Conservation (phyloP, 2,329 filamentous ascomycete genomes). For the Clonostachys rhizophaga region DNA sequence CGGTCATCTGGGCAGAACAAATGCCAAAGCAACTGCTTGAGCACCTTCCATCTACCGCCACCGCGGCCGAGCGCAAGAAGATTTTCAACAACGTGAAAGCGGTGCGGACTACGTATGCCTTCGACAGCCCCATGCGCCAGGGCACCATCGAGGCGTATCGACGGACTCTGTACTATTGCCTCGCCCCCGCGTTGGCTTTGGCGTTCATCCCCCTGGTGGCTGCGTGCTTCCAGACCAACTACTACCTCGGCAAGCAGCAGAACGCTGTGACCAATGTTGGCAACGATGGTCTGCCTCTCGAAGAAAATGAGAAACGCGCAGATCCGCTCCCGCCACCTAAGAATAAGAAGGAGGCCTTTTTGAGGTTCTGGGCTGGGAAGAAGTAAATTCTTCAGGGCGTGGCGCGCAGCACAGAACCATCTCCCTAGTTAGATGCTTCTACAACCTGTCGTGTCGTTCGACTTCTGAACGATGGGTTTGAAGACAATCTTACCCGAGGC, state of each 20-base stretch:
- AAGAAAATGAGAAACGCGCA: too few species aligned
- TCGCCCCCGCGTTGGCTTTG: slow-evolving; percentile 20
- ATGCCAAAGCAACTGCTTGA: slow-evolving; percentile 14
- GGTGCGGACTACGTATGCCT: slow-evolving; percentile 20
- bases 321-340: too few species aligned
- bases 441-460: too few species aligned
- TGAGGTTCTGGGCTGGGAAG: too few species aligned
- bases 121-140: slow-evolving; percentile 22
- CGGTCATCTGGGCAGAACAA: slow-evolving; percentile 26
- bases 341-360: too few species aligned
- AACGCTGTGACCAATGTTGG: slow-evolving; percentile 19
- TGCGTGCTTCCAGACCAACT: slow-evolving; percentile 30
- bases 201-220: slow-evolving; percentile 24
- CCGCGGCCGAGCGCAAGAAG: slow-evolving; percentile 11
- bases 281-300: too few species aligned
- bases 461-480: too few species aligned
- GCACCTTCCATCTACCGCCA: slow-evolving; percentile 12
- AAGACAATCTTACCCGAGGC: too few species aligned
- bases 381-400: too few species aligned
- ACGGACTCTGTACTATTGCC: slow-evolving; percentile 24
- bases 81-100: slow-evolving; percentile 24
- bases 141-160: slow-evolving; percentile 23
- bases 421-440: too few species aligned
- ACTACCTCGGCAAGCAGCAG: slow-evolving; percentile 20
- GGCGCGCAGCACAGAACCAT: too few species aligned